Evolutionary conservation across 2,329 filamentous ascomycete genomes (phyloP), one percentile per base, ranked within the genome.

Genomic region (Epichloe baconii): DNA sequence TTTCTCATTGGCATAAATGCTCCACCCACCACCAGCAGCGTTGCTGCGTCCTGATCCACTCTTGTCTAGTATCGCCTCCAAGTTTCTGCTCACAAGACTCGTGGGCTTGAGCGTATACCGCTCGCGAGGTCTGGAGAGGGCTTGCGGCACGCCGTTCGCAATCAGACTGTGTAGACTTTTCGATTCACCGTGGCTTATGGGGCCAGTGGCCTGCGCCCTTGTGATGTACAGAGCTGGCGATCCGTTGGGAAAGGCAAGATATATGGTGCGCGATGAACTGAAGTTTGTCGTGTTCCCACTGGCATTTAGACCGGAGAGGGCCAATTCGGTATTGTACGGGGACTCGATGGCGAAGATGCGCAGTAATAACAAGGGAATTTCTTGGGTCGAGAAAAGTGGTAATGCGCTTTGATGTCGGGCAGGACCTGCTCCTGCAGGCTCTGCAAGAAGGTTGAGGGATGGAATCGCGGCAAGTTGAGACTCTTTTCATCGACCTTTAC

Each of bases 401-500:
- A 93, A 66, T 94, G 86, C 5, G 86, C 85, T 65, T 93, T 94
- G 58, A 90, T 79, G 53, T 93, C 77, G 1, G 88, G 86, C 1
- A 87, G 73, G 17, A 89, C 77, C 61, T 90, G 83, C 41, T 74
- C 73, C 57, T 90, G 85, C 2, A 95, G 77, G 57, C 83, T 85
- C 56, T 80, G 79, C 38, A 94, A 72, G 64, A 95, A 95, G 0
- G 84, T 86, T 4, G 85, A 80, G 1, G 87, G 85, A 60, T 94
- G 86, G 60, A 93, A 87, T 15, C 84, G 81, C 11, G 88, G 87
- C 47, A 83, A 69, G 3, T 65, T 61, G 35, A 81, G 64, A 6
- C 72, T 71, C 55, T 69, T 64, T 46, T 67, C 66, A 59, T 80
- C 72, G 14, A 71, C 59, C 53, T 67, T 65, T 41, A 70, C 64